A percentile compares a stretch with the other conserved stretches of the same genome.
Conservation (phyloP, 2,329 filamentous ascomycete species). For the Diaporthe aspalathi region DNA sequence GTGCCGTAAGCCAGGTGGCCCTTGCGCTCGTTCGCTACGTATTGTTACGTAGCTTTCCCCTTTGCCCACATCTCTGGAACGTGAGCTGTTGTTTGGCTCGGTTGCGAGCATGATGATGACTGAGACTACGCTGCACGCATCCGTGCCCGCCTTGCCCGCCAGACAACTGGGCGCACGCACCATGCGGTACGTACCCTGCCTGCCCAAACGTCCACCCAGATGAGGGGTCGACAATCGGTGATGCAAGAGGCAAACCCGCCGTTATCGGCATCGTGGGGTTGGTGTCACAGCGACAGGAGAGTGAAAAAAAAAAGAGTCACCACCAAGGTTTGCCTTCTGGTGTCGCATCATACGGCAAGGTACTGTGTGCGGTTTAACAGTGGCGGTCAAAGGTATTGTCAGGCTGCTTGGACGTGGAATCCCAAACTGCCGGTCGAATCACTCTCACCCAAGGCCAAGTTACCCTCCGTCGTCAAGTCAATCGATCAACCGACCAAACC, state of each 20-base stretch:
- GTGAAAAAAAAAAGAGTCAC: slow-evolving; percentile 13
- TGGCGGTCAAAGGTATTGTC: slow-evolving; percentile 25
- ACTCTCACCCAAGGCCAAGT: background rate
- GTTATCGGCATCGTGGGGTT: slow-evolving; percentile 31
- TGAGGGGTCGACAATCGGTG: slow-evolving; percentile 27
- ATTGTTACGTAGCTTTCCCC: slow-evolving; percentile 5
- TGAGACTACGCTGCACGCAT: background rate
- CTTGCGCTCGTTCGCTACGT: background rate
- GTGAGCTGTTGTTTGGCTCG: background rate
- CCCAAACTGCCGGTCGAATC: slow-evolving; percentile 15
- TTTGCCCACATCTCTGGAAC: background rate
- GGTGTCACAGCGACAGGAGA: background rate
- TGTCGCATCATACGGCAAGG: background rate
- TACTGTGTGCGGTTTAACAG: background rate
- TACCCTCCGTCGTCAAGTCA: background rate
- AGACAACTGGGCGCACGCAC: too few relatives aligned
- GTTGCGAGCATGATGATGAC: background rate
- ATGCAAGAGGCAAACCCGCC: slow-evolving; percentile 27
- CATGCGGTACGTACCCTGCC: slow-evolving; percentile 1
- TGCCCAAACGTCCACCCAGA: background rate
- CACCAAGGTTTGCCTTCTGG: background rate
- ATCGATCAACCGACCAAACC: slow-evolving; percentile 2
- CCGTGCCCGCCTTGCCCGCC: background rate
- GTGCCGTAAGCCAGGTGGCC: background rate
- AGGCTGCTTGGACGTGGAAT: slow-evolving; percentile 7